Evolutionary conservation across 345 rosid species (phyloP), one percentile per base, ranked within the genome.

Genomic region (Combretum micranthum): DNA sequence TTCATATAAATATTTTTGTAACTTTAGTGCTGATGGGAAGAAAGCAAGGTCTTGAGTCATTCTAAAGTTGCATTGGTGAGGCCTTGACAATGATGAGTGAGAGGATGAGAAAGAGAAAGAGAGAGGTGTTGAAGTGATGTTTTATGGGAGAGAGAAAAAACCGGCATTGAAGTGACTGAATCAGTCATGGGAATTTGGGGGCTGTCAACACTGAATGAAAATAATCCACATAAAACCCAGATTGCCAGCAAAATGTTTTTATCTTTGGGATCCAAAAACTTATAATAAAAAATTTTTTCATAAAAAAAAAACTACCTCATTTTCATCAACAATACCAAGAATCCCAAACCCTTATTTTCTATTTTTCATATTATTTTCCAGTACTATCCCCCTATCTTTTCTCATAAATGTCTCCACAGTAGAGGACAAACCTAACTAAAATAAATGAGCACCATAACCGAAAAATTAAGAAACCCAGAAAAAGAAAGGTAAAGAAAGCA

Each of bases 101-200:
- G 62, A 15, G 48, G 42, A 61, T 52, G 63, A 64, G 60, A 61
- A 43, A 42, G 46, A 19, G 50, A 17, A 17, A 19, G 53, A 16
- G 53, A 20, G 19, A 13, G 44, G 37, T 14, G 16, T 42, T 67
- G 64, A 63, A 25, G 54, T 59, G 70, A 70, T 61, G 63, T 67
- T 53, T 65, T 37, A 45, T 55, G 51, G 47, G 54, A 50, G 52
- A 39, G 48, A 60, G 55, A 65, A 52, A 39, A 56, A 22, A 56
- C 37, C 57, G 42, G 77, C 67, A 57, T 59, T 68, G 82, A 79
- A 82, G 80, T 74, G 87, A 72, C 68, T 65, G 73, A 61, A 54
- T 72, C 72, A 25, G 79, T 72, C 63, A 42, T 74, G 52, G 66
- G 57, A 54, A 32, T 32, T 32, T 60, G 55, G 72, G 59, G 52